A percentile compares a stretch with the other conserved stretches of the same genome.
phyloP scores from a whole-genome alignment of 768 basidiomycete species.

The Mycena haematopus region DNA sequence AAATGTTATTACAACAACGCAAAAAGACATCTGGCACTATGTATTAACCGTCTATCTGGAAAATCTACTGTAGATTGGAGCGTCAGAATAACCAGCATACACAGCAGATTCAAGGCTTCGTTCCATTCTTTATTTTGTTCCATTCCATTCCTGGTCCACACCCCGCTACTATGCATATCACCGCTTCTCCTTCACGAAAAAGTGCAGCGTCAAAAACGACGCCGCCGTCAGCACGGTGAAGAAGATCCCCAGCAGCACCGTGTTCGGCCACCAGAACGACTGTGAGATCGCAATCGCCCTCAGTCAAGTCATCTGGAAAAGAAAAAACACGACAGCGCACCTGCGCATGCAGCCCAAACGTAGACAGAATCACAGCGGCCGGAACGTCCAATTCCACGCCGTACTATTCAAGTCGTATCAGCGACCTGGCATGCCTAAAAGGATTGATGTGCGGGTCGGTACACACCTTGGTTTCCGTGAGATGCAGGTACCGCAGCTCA shows the following conservation, averaged over 20 bases:
- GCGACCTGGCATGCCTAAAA: slow-evolving; percentile 1
- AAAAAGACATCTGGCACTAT: not conserved
- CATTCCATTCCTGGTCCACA: no score
- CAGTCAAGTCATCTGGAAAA: no score
- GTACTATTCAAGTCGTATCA: slow-evolving; percentile 58
- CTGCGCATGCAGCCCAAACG: slow-evolving; percentile 92
- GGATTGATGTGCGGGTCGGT: not conserved
- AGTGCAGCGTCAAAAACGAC: slow-evolving; percentile 83
- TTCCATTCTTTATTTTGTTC: not conserved
- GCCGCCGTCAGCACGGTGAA: slow-evolving; percentile 79
- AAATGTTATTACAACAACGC: slow-evolving; percentile 7
- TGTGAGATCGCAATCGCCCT: slow-evolving; percentile 31
- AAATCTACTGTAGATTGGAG: not conserved
- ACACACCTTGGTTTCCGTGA: slow-evolving; percentile 88
- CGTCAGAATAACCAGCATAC: slow-evolving; percentile 4
- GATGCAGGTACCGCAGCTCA: slow-evolving; percentile 90
- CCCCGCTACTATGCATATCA: no score
- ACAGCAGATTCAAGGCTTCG: slow-evolving; percentile 1
- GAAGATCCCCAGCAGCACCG: slow-evolving; percentile 83
- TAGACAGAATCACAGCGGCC: slow-evolving; percentile 92
- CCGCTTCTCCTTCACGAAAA: slow-evolving; percentile 85
- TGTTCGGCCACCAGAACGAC: slow-evolving; percentile 99
- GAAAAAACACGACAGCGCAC: slow-evolving; percentile 41
- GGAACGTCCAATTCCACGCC: slow-evolving; percentile 97
- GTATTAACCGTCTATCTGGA: slow-evolving; percentile 19